Base-by-base conservation (phyloP, 176 grass and related monocot species). In the Raddia guianensis region DNA sequence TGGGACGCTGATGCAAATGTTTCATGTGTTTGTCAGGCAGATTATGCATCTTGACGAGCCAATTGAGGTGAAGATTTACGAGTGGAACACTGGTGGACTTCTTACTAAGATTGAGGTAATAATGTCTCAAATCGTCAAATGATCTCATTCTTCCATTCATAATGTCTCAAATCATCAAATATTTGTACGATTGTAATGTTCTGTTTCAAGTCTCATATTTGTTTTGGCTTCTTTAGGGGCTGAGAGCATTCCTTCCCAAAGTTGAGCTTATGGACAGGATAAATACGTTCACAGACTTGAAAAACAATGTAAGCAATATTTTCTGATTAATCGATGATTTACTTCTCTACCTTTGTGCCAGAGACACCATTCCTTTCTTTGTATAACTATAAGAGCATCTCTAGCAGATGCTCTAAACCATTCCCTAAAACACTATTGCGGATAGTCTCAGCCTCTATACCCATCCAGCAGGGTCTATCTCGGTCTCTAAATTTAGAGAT, bases 161-260 rank as follows among this genome's bases (percentile, higher is more conserved):
- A 66, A 5, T 49, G 16, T 21, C 51, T 75, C 40, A 40, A 18
- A 42, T 63, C 55, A 15, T 79, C 58, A 47, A 54, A 54, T 76
- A 61, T 12, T 13, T 66, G 14, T 8, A 71, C 3, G 8, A 10
- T 37, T 68, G 19, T 67, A 52, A 48, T 65, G n/a, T 62, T 74
- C 85, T 15, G 75, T 7, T 70, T 85, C 35, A 35, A 63, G 16
- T 84, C 0, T 78, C 72, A 83, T 32, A 54, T 76, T 9, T 59
- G 9, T 8, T n/a, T 64, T 47, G 32, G 50, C n/a, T 86, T 85
- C 7, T 89, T 89, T 88, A 93, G 90, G 96, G 96, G 4, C 40
- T 98, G 71, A 87, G 96, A 82, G 90, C 88, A 73, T 95, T 95
- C 76, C 88, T 95, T 79, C 90, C 96, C 71, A 95, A 98, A 82